phyloP scores from a whole-genome alignment of 208 protist genomes.

The Crithidia acanthocephali region DNA sequence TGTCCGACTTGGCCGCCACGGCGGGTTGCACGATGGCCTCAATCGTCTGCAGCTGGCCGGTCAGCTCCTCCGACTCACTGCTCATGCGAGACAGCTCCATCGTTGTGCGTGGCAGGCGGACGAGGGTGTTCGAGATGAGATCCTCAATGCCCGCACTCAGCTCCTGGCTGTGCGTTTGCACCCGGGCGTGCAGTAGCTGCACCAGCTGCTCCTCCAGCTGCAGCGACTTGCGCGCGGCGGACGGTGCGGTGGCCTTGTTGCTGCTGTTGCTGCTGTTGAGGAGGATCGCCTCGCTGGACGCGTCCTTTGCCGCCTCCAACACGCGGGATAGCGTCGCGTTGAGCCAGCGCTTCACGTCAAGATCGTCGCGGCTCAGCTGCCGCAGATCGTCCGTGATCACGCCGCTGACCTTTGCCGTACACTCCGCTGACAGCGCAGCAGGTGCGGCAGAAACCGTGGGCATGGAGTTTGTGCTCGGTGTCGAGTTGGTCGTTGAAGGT shows the following conservation, averaged over 20 bases:
- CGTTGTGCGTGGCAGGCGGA: conserved; percentile 70
- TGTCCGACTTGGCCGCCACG: conserved; percentile 9
- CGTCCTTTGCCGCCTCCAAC: conserved; percentile 22
- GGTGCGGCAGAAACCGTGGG: background rate
- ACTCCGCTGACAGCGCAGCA: conserved; percentile 22
- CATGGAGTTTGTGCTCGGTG: background rate
- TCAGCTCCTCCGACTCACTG: conserved; percentile 55
- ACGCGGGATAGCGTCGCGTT: conserved; percentile 46
- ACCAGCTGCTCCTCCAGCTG: conserved; percentile 47
- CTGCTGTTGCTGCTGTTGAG: background rate
- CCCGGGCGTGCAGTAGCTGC: conserved; percentile 41
- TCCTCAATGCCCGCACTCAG: conserved; percentile 59
- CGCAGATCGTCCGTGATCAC: conserved; percentile 36
- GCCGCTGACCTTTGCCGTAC: conserved; percentile 15
- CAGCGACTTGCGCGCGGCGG: conserved; percentile 8
- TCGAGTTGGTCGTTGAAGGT: background rate
- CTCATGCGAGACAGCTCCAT: conserved; percentile 77
- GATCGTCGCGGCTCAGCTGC: conserved; percentile 32
- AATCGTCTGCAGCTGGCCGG: conserved; percentile 50
- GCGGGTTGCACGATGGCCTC: conserved; percentile 42
- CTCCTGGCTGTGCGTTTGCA: conserved; percentile 65
- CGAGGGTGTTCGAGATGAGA: conserved; percentile 61
- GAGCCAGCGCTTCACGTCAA: conserved; percentile 66
- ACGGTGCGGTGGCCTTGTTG: background rate
- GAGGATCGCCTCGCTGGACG: background rate